Evolutionary conservation across 1,284 basidiomycete species (phyloP).

Genomic region (Trichosporon ovoides): DNA sequence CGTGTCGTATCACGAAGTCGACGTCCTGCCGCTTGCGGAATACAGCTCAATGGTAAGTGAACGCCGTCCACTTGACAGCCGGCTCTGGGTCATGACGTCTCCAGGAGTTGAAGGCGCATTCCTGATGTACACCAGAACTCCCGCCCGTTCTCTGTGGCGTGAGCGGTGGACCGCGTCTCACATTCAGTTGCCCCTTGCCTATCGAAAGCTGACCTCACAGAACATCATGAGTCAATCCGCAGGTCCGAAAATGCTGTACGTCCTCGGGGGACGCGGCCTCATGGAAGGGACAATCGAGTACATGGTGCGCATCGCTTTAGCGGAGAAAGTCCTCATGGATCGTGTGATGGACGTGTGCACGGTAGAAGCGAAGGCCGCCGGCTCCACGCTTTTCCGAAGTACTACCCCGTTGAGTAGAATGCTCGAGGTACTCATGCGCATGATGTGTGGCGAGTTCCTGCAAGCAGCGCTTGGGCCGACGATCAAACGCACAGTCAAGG

Average conservation of each 20-base stretch:
- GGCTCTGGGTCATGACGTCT: too few species aligned
- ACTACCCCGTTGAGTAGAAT: slow-evolving; percentile 31
- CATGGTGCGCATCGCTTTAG: slow-evolving; percentile 20
- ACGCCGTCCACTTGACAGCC: background rate
- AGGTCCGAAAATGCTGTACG: slow-evolving; percentile 16
- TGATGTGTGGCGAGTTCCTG: slow-evolving; percentile 29
- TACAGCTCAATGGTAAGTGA: slow-evolving; percentile 14
- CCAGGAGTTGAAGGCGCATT: too few species aligned
- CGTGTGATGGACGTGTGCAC: slow-evolving; percentile 16
- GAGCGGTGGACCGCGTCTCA: background rate
- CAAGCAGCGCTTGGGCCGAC: slow-evolving; percentile 27
- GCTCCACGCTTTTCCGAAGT: slow-evolving; percentile 31
- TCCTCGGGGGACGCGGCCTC: slow-evolving; percentile 15
- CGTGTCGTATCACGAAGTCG: slow-evolving; percentile 25
- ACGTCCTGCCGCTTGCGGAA: slow-evolving; percentile 14
- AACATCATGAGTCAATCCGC: background rate
- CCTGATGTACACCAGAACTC: background rate
- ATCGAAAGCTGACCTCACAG: background rate
- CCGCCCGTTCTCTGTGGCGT: background rate
- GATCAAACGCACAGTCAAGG: slow-evolving; percentile 12
- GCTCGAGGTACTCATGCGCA: slow-evolving; percentile 30
- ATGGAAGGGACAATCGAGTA: slow-evolving; percentile 20
- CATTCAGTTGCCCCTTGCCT: background rate
- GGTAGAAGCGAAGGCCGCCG: slow-evolving; percentile 16
- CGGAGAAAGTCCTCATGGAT: slow-evolving; percentile 19